phyloP scores from a whole-genome alignment of 2,329 filamentous ascomycete genomes.

The Colletotrichum salicis region DNA sequence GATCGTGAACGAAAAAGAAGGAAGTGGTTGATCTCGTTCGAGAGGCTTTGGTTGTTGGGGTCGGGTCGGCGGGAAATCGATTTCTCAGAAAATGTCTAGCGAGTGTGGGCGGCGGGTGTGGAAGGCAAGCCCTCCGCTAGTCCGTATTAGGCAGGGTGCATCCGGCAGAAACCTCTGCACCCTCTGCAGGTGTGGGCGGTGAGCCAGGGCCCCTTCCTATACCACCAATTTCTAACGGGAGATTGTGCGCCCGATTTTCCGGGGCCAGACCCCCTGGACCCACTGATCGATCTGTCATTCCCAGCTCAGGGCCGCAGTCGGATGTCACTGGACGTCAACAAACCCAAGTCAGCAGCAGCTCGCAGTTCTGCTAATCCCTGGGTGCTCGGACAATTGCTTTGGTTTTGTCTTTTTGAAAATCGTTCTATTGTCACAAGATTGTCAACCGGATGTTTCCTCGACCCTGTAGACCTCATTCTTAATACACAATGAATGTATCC shows the following conservation, averaged over 20 bases:
- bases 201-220: background rate
- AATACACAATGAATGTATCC: too few relatives aligned
- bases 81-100: background rate
- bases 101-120: conserved; percentile 1
- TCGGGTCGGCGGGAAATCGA: background rate
- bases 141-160: conserved; percentile 2
- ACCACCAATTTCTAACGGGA: background rate
- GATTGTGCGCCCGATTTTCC: background rate
- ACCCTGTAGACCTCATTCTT: background rate
- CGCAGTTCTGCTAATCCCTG: background rate
- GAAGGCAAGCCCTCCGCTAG: conserved; percentile 51
- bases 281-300: background rate
- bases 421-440: background rate
- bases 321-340: conserved; percentile 6
- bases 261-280: background rate
- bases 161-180: background rate
- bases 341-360: background rate
- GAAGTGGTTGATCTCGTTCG: conserved; percentile 29
- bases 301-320: background rate
- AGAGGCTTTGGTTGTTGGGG: conserved; percentile 19
- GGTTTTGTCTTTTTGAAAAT: too few relatives aligned
- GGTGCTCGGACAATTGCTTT: background rate
- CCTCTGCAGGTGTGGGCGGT: background rate
- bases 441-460: background rate
- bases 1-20: conserved; percentile 41